phyloP scores from a whole-genome alignment of 345 rosid species.

The Anastatica hierochuntica region DNA sequence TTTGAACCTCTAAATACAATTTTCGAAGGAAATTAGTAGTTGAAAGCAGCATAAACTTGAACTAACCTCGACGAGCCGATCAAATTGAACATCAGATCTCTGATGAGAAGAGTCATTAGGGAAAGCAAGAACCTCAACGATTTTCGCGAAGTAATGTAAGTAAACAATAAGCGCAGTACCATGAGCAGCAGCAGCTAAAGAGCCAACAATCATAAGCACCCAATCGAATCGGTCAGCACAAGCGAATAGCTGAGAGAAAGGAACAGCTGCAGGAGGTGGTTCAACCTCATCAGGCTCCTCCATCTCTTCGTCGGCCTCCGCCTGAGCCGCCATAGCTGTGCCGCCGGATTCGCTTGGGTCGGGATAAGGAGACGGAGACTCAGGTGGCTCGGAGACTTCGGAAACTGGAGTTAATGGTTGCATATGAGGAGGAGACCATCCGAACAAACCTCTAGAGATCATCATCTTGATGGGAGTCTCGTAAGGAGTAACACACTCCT shows the following conservation, averaged over 20 bases:
- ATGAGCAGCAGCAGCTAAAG: slow-evolving; percentile 92
- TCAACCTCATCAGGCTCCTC: slow-evolving; percentile 86
- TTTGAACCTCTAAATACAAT: too few relatives aligned
- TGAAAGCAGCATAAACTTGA: too few relatives aligned
- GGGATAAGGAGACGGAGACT: slow-evolving; percentile 89
- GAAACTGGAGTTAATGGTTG: slow-evolving; percentile 97
- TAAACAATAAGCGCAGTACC: slow-evolving; percentile 92
- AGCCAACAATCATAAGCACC: slow-evolving; percentile 83
- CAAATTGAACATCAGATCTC: slow-evolving; percentile 36
- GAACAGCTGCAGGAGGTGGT: slow-evolving; percentile 95
- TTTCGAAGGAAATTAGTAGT: too few relatives aligned
- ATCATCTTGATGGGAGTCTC: too few relatives aligned
- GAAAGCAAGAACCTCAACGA: slow-evolving; percentile 46
- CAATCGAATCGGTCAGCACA: slow-evolving; percentile 91
- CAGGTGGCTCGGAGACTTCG: slow-evolving; percentile 99
- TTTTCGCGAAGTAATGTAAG: slow-evolving; percentile 92
- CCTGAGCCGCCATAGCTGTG: slow-evolving; percentile 41
- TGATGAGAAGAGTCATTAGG: background rate
- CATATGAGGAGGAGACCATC: slow-evolving; percentile 98
- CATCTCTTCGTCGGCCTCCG: slow-evolving; percentile 72
- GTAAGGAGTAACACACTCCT: too few relatives aligned
- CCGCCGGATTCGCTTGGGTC: slow-evolving; percentile 66
- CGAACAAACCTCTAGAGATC: slow-evolving; percentile 91
- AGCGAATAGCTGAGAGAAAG: slow-evolving; percentile 69
- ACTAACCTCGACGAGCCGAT: slow-evolving; percentile 72